Evolutionary conservation across 108 stramenopile genomes (phyloP).

Genomic region (Ochromonas danica): DNA sequence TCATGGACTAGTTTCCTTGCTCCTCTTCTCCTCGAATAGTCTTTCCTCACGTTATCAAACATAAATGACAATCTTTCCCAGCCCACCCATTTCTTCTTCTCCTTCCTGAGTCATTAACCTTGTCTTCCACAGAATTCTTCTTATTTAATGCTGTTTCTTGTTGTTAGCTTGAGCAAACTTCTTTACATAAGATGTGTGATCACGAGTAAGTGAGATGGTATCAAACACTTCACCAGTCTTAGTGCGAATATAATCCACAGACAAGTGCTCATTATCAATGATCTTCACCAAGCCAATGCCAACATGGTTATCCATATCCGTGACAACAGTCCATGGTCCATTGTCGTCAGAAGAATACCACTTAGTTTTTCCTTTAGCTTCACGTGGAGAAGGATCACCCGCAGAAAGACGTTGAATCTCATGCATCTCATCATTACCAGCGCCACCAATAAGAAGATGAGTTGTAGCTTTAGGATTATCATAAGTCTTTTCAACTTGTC

Average conservation of each 20-base stretch:
- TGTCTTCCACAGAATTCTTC: no score
- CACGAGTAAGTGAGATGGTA: neutral
- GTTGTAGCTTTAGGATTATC: slow-evolving; percentile 20
- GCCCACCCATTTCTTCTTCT: no score
- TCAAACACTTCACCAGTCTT: slow-evolving; percentile 26
- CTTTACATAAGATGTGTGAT: slow-evolving; percentile 10
- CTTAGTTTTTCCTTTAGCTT: neutral
- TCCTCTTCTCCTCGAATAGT: no score
- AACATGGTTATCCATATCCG: slow-evolving; percentile 18
- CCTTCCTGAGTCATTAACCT: no score
- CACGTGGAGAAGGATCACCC: neutral
- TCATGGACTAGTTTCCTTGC: no score
- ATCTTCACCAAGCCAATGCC: slow-evolving; percentile 29
- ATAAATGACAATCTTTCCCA: no score
- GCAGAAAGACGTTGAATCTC: neutral
- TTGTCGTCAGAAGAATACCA: neutral
- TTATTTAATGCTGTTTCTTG: no score
- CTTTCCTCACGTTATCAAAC: no score
- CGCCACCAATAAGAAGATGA: slow-evolving; percentile 31
- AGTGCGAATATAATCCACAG: slow-evolving; percentile 20
- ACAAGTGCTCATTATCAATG: neutral
- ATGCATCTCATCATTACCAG: slow-evolving; percentile 36
- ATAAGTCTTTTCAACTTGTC: slow-evolving; percentile 23
- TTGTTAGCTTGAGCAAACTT: no score
- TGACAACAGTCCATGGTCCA: slow-evolving; percentile 35